These are phyloP conservation scores for Boletus tomentosulus DNA, from an alignment of 768 basidiomycete species.

Conservation along the genomic window DNA sequence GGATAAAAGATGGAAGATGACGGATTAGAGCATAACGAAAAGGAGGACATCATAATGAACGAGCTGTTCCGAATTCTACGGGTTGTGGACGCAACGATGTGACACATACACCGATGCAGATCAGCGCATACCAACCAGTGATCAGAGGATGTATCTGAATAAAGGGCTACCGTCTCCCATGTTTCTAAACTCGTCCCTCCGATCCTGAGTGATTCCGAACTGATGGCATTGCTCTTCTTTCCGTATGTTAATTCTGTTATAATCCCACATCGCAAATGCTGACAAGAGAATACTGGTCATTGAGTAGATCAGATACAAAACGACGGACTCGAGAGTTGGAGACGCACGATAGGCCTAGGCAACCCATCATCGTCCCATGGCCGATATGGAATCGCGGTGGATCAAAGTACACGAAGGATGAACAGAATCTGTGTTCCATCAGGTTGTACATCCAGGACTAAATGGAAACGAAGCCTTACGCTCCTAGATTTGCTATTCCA, in stretches of 20 bases:
- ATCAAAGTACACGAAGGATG: not conserved
- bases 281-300: not conserved
- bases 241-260: not conserved
- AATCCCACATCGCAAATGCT: not conserved
- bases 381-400: not conserved
- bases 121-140: too few species aligned
- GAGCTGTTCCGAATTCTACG: too few species aligned
- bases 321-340: too few species aligned
- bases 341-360: not conserved
- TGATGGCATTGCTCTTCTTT: not conserved
- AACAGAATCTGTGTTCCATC: not conserved
- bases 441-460: not conserved
- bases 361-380: not conserved
- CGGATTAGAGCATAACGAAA: too few species aligned
- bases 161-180: not conserved
- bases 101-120: too few species aligned
- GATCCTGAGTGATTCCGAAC: not conserved
- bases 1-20: too few species aligned
- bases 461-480: not conserved
- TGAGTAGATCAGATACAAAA: not conserved
- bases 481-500: not conserved
- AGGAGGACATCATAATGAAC: too few species aligned
- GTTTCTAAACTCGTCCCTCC: not conserved
- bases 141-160: not conserved
- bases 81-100: too few species aligned